Evolutionary conservation across 352 stramenopile species (phyloP).

Genomic region (Elongisporangium senticosum): DNA sequence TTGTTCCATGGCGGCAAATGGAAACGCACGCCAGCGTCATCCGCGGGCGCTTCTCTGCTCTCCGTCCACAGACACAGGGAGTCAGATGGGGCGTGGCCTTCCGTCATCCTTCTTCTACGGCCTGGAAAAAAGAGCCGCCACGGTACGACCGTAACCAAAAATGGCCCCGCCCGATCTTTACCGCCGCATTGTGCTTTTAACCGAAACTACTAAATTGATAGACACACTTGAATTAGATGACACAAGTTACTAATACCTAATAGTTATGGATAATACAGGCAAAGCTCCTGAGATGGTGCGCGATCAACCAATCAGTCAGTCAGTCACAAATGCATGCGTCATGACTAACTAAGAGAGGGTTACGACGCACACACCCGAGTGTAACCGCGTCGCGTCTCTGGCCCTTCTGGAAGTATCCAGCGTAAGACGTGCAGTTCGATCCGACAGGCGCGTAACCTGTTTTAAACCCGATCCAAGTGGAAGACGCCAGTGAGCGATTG

Average conservation of each 20-base stretch:
- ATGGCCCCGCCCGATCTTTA: not conserved
- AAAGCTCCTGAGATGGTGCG: no score
- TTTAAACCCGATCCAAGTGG: not conserved
- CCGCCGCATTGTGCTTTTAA: not conserved
- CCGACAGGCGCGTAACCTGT: not conserved
- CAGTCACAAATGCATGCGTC: not conserved
- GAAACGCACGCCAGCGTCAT: not conserved
- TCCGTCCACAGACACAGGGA: not conserved
- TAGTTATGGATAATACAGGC: no score
- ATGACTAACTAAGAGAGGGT: not conserved
- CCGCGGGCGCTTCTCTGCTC: no score
- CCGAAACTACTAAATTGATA: not conserved
- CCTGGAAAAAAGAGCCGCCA: not conserved
- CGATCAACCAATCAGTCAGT: not conserved
- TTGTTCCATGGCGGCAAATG: not conserved
- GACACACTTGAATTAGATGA: no score
- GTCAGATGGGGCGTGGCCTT: not conserved
- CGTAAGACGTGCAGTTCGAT: not conserved
- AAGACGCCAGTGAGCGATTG: not conserved
- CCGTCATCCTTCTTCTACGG: not conserved
- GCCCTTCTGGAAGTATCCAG: not conserved
- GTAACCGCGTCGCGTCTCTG: not conserved
- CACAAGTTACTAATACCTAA: no score
- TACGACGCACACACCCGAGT: not conserved
- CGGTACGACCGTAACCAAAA: not conserved